Conservation (phyloP, 345 rosid species). For the Citrus trifoliata region DNA sequence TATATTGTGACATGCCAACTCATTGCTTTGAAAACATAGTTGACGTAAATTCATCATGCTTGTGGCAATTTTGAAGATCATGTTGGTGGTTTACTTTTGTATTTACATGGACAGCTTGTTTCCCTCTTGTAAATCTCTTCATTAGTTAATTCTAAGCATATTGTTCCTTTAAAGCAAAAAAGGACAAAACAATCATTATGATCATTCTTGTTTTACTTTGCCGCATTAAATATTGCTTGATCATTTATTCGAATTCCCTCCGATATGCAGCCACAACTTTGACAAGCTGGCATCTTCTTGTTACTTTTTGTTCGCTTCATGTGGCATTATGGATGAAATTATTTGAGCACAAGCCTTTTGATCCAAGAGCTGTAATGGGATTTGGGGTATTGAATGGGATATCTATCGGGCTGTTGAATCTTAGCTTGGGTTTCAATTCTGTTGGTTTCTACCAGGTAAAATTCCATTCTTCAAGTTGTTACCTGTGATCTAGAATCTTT, state of each 20-base stretch:
- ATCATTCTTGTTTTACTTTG: neutral
- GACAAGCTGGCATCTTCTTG: conserved; percentile 99
- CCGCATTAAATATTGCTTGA: neutral
- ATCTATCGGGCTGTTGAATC: conserved; percentile 95
- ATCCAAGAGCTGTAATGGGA: conserved; percentile 98
- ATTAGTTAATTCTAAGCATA: neutral
- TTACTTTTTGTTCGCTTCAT: conserved; percentile 98
- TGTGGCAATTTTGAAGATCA: neutral
- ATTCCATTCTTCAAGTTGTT: conserved; percentile 7
- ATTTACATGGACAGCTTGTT: neutral
- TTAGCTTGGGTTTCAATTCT: conserved; percentile 97
- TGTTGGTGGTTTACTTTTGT: neutral
- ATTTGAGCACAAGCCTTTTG: conserved; percentile 99
- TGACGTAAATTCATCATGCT: neutral
- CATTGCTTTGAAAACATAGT: neutral
- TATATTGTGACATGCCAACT: neutral
- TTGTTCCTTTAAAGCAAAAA: neutral
- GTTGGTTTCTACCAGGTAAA: conserved; percentile 99
- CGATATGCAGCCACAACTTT: conserved; percentile 78
- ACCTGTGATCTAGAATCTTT: neutral
- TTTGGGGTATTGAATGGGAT: conserved; percentile 97
- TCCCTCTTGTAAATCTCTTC: neutral
- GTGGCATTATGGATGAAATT: conserved; percentile 95
- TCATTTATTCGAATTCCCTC: conserved; percentile 5
- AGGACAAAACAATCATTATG: neutral